Evolutionary conservation across 2,329 filamentous ascomycete species (phyloP).

Genomic region (Torrubiella hemipterigena): DNA sequence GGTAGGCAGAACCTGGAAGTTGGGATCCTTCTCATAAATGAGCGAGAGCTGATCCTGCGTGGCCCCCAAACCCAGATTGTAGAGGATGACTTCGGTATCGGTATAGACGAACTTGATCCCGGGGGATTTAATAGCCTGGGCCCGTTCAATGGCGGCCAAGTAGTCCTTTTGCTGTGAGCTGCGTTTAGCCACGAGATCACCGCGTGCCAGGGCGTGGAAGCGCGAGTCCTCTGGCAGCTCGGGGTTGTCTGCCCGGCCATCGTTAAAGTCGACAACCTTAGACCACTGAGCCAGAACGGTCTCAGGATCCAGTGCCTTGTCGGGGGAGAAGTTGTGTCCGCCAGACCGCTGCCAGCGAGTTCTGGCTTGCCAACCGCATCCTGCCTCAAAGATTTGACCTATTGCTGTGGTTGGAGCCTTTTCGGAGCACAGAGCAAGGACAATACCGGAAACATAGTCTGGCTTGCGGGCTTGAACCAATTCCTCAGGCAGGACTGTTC

Average conservation of each 20-base stretch:
- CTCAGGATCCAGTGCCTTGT: slow-evolving; percentile 74
- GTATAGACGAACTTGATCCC: slow-evolving; percentile 72
- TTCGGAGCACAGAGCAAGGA: slow-evolving; percentile 75
- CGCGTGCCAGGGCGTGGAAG: slow-evolving; percentile 68
- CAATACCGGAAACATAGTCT: slow-evolving; percentile 90
- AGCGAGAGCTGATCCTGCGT: slow-evolving; percentile 80
- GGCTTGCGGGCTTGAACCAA: slow-evolving; percentile 98
- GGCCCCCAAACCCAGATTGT: slow-evolving; percentile 88
- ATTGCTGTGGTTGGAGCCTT: slow-evolving; percentile 76
- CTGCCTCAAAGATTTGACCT: slow-evolving; percentile 85
- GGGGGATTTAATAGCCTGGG: slow-evolving; percentile 55
- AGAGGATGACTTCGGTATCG: slow-evolving; percentile 83
- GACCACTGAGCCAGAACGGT: slow-evolving; percentile 65
- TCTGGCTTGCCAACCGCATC: slow-evolving; percentile 82
- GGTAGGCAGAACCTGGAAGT: slow-evolving; percentile 91
- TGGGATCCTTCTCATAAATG: slow-evolving; percentile 79
- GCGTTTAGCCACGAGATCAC: slow-evolving; percentile 60
- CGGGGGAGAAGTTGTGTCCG: slow-evolving; percentile 82
- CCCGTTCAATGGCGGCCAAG: slow-evolving; percentile 63
- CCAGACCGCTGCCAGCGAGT: slow-evolving; percentile 92
- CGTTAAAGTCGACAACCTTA: slow-evolving; percentile 76
- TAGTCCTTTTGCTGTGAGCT: slow-evolving; percentile 53
- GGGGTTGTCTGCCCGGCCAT: slow-evolving; percentile 78
- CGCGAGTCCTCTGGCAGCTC: slow-evolving; percentile 64
- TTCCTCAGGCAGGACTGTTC: slow-evolving; percentile 89